Percentiles rank a stretch among this genome's conserved stretches.
phyloP scores from a whole-genome alignment of 148 eudicot species.

The Gaultheria prostrata region DNA sequence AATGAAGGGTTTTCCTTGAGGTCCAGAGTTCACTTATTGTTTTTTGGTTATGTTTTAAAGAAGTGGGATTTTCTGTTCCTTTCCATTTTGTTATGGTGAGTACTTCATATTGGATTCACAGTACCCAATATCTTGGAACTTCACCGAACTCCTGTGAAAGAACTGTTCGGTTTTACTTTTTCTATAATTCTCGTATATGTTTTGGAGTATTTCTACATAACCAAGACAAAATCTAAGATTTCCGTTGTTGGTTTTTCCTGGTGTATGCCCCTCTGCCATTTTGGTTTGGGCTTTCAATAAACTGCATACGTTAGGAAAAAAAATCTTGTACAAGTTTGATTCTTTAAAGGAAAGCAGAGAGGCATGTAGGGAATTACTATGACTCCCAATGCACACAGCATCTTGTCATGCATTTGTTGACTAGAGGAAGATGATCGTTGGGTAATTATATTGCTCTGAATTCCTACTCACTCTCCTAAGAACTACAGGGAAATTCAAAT shows the following conservation, averaged over 20 bases:
- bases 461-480: conserved; percentile 3
- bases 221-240: not conserved
- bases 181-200: not conserved
- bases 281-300: no score
- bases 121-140: not conserved
- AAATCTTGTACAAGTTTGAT: not conserved
- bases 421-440: not conserved
- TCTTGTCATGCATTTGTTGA: not conserved
- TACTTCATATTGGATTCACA: not conserved
- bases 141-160: conserved; percentile 1
- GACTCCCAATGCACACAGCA: not conserved
- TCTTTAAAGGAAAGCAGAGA: not conserved
- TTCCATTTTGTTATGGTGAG: conserved; percentile 3
- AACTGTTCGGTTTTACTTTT: conserved; percentile 6
- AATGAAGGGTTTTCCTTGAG: conserved; percentile 12
- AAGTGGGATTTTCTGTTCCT: conserved; percentile 5
- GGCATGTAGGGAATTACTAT: not conserved
- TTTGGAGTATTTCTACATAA: not conserved
- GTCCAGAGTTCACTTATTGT: conserved; percentile 20
- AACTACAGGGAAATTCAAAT: not conserved
- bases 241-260: no score
- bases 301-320: no score
- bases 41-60: not conserved
- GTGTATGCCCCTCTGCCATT: no score
- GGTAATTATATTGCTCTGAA: not conserved